Base-by-base conservation (phyloP, 495 filamentous ascomycete genomes). In the Penicillium silybi region DNA sequence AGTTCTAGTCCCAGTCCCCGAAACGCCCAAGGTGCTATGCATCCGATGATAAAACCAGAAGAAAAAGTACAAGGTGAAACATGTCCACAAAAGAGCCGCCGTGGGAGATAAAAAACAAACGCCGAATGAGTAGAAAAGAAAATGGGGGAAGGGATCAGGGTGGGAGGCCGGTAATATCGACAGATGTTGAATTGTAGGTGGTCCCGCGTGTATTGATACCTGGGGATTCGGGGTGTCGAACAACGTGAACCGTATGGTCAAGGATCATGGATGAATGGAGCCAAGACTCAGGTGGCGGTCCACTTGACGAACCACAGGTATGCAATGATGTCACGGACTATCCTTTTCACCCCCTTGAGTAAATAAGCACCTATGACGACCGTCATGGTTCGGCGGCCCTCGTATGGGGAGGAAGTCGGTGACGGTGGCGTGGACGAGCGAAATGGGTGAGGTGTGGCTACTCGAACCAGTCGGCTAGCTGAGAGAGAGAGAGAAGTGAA, bases 11-110 rank as follows among this genome's bases (percentile, higher is more conserved):
- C 63, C 63, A 61, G 57, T 61, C 60, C 63, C 63, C 54, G 52
- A 66, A 66, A 66, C 63, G 63, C 63, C 63, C 54, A 53, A 63
- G 48, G 60, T 66, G 63, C 63, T 63, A 66, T 66, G 63, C 63
- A 61, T 56, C 62, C 54, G 53, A 65, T 54, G 52, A 61, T 49
- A 57, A 61, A 50, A 56, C 43, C 42, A 42, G 37, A 52, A 29
- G 26, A 34, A 58, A 57, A 60, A 57, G 50, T 57, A 53, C 48
- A 60, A 32, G 38, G 52, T 65, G 50, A 54, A 57, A 52, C 37
- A 39, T 49, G 43, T 47, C 46, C 59, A 58, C 60, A 53, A 42
- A 42, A 49, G 42, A 59, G 46, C 53, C 59, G 53, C 53, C 59
- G 50, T 41, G 50, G 26, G 43, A 47, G 45, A 50, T 44, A 50